Base-by-base conservation (phyloP, 768 basidiomycete genomes). In the Pulveroboletus sp. region DNA sequence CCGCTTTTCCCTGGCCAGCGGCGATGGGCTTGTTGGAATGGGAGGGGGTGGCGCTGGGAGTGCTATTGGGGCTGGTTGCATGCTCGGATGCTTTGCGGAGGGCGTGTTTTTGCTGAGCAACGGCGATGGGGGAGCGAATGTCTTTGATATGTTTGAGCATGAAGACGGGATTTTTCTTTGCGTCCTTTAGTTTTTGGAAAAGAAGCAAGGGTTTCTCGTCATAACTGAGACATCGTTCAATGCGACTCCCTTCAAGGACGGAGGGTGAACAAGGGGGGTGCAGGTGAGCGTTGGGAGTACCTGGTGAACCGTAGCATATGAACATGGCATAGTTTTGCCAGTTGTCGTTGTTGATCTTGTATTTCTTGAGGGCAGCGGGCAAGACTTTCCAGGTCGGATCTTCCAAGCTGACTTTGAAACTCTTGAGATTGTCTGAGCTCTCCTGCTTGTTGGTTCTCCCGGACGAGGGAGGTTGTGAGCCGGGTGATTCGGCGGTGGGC, bases 261-360 rank as follows among this genome's bases (percentile, higher is more conserved):
- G 9, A 37, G 7, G 35, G 14, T 54, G 29, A 34, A 50, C 22
- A 22, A 40, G 19, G 4, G 40, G 19, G 24, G 11, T 16, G 9
- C 5, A 12, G 23, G 17, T 6, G 9, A 27, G 6, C 26, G 26
- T 16, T 7, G 8, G 2, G 26, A 63, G 58, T 63, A 93, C 94
- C 92, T 45, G 93, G 76, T 45, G 86, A 85, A 11, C 94, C 95
- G 68, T 95, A 97, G 60, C 95, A 98, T 53, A 99, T 98, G 71
- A 99, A 99, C 86, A 99, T 89, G 24, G 96, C 96, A 72, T 98
- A 99, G 61, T 93, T 90, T 74, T 93, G 87, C 96, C 96, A 99
- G 67, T 90, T 94, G 56, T 98, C 96, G 58, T 91, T 91, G 68
- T 95, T 93, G 71, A 98, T 98, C 63, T 91, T 93, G 68, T 99